Percentiles rank a stretch among this genome's conserved stretches.
These are phyloP conservation scores for Tolypocladium nubicola DNA, from an alignment of 2,329 filamentous ascomycete genomes.

Conservation along the genomic window DNA sequence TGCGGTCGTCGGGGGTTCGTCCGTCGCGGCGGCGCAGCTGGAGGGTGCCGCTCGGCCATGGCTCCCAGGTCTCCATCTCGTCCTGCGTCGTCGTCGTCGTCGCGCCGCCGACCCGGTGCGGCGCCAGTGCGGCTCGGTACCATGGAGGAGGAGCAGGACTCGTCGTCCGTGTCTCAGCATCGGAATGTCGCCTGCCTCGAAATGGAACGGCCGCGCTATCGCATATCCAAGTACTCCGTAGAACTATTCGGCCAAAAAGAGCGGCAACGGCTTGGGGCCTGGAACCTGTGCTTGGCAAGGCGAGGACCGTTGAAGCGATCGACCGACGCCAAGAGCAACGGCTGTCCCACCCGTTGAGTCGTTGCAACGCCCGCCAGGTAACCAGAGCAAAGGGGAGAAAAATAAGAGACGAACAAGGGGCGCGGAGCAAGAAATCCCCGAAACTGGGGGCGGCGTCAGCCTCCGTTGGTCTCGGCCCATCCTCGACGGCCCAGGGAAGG, in stretches of 20 bases:
- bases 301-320: neutral
- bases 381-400: neutral
- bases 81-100: neutral
- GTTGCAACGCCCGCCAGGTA: neutral
- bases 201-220: neutral
- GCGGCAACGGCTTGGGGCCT: neutral
- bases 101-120: conserved; percentile 3
- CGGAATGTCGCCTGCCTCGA: conserved; percentile 4
- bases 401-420: neutral
- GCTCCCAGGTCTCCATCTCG: neutral
- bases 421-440: neutral
- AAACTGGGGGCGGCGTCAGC: neutral
- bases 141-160: conserved; percentile 11
- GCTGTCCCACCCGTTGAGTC: neutral
- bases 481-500: neutral
- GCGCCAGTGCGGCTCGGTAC: conserved; percentile 14
- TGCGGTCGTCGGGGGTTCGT: conserved; percentile 4
- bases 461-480: neutral
- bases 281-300: no score
- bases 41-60: neutral
- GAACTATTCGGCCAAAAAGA: neutral
- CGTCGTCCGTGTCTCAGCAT: conserved; percentile 11
- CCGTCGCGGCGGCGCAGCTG: neutral
- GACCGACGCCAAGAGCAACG: neutral
- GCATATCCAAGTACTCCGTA: neutral